Conservation (phyloP, 2,329 filamentous ascomycete species). For the Fusarium zealandicum region DNA sequence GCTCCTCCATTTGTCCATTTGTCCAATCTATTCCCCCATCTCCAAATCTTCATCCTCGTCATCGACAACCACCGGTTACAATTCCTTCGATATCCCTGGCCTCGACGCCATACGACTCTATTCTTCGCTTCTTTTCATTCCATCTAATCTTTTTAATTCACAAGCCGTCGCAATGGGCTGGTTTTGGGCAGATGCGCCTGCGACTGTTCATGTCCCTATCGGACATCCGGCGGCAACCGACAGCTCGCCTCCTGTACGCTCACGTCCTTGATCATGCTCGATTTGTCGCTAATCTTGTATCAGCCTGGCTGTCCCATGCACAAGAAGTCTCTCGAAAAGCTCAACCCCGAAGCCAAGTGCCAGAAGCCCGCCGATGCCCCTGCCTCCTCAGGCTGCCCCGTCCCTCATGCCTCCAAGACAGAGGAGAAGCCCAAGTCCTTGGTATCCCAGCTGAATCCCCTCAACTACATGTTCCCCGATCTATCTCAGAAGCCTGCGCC, state of each 20-base stretch:
- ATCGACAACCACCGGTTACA: conserved; percentile 7
- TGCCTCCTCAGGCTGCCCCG: conserved; percentile 48
- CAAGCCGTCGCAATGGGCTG: conserved; percentile 59
- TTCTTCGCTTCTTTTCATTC: conserved; percentile 2
- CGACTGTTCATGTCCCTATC: conserved; percentile 44
- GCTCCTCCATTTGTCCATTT: conserved; percentile 27
- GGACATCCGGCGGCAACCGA: conserved; percentile 45
- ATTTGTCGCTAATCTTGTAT: conserved; percentile 31
- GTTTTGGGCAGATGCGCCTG: conserved; percentile 66
- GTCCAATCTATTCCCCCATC: conserved; percentile 14
- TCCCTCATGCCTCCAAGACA: conserved; percentile 50
- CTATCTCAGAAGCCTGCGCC: conserved; percentile 81
- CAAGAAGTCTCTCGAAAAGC: conserved; percentile 58
- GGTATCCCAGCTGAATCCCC: conserved; percentile 66
- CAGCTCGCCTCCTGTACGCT: conserved; percentile 45
- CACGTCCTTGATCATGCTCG: not conserved
- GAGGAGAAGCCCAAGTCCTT: conserved; percentile 53
- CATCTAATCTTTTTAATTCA: not conserved
- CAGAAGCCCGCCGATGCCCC: conserved; percentile 35
- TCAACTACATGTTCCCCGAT: conserved; percentile 95
- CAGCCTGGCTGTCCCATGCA: conserved; percentile 67
- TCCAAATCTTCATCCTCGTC: conserved; percentile 26
- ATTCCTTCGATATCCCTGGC: not conserved
- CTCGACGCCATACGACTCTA: not conserved
- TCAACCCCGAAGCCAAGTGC: conserved; percentile 46